Conservation (phyloP, 805 yeast genomes). For the Hanseniaspora pseudoguilliermondii region DNA sequence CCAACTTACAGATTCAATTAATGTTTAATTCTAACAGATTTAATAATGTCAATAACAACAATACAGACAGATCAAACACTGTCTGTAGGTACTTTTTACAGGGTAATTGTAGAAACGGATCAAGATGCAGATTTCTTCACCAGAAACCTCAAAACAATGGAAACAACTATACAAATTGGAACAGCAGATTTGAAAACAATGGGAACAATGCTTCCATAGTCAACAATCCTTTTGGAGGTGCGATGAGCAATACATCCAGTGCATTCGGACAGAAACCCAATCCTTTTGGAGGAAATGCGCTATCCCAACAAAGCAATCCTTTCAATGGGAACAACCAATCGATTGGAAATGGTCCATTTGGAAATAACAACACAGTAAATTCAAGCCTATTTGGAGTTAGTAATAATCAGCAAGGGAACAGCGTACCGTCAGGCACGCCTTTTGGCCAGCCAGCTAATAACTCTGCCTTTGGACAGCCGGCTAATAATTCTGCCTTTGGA, state of each 20-base stretch:
- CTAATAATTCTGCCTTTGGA: not conserved
- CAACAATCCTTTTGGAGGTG: not conserved
- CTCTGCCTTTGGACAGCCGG: not conserved
- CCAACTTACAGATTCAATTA: not conserved
- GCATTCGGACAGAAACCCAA: not conserved
- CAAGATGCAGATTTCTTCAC: slow-evolving; percentile 35
- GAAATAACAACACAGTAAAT: slow-evolving; percentile 3
- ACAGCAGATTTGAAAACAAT: slow-evolving; percentile 1
- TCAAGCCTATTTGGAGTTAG: not conserved
- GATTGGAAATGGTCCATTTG: slow-evolving; percentile 1
- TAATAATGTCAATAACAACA: slow-evolving; percentile 11
- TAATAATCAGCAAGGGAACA: not conserved
- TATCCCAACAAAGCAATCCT: slow-evolving; percentile 7
- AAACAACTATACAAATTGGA: slow-evolving; percentile 9
- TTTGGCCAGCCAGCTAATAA: not conserved
- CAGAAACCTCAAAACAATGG: slow-evolving; percentile 15
- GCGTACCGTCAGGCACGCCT: not conserved
- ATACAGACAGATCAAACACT: slow-evolving; percentile 16
- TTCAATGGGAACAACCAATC: not conserved
- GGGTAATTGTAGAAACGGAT: slow-evolving; percentile 34
- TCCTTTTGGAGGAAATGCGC: not conserved
- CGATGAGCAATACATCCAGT: not conserved
- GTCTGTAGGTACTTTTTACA: slow-evolving; percentile 36
- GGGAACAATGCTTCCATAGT: slow-evolving; percentile 9
- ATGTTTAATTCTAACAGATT: slow-evolving; percentile 4